A percentile compares a stretch with the other conserved stretches of the same genome.
Evolutionary conservation across 2,329 filamentous ascomycete genomes (phyloP).

Genomic region (Pseudocercospora ulei): DNA sequence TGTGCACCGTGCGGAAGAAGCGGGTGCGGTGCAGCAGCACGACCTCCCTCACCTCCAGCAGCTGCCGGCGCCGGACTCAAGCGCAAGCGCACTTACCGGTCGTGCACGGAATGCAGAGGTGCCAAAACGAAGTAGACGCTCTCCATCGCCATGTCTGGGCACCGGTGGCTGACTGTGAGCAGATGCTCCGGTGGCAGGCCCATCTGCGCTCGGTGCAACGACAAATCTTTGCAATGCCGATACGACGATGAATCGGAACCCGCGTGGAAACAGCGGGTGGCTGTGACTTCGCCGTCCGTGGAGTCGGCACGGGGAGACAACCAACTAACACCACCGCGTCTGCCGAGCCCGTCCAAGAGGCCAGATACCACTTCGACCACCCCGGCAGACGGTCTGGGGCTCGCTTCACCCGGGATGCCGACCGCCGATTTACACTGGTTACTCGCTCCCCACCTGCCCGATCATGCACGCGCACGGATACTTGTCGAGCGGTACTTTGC

Average conservation of each 20-base stretch:
- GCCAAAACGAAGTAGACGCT: conserved; percentile 16
- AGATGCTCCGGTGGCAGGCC: conserved; percentile 25
- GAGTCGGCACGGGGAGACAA: conserved; percentile 10
- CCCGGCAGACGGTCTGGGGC: conserved; percentile 15
- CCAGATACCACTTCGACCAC: conserved; percentile 18
- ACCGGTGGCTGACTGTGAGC: background rate
- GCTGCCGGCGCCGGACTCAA: conserved; percentile 16
- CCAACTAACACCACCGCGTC: conserved; percentile 13
- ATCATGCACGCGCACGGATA: conserved; percentile 18
- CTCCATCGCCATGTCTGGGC: background rate
- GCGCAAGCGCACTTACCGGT: conserved; percentile 23
- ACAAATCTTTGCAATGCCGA: conserved; percentile 20
- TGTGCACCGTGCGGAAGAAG: conserved; percentile 18
- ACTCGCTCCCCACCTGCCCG: conserved; percentile 16
- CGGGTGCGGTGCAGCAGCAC: background rate
- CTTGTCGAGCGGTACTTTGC: conserved; percentile 25
- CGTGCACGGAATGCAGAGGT: conserved; percentile 20
- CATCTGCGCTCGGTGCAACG: conserved; percentile 19
- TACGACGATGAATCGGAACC: conserved; percentile 25
- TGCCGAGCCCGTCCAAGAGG: conserved; percentile 13
- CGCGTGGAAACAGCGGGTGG: conserved; percentile 24
- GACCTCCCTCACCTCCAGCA: conserved; percentile 5
- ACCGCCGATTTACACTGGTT: conserved; percentile 21
- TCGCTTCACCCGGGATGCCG: conserved; percentile 15
- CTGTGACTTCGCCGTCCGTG: conserved; percentile 10